Evolutionary conservation across 345 rosid species (phyloP), one percentile per base, ranked within the genome.

Genomic region (Kandelia obovata): DNA sequence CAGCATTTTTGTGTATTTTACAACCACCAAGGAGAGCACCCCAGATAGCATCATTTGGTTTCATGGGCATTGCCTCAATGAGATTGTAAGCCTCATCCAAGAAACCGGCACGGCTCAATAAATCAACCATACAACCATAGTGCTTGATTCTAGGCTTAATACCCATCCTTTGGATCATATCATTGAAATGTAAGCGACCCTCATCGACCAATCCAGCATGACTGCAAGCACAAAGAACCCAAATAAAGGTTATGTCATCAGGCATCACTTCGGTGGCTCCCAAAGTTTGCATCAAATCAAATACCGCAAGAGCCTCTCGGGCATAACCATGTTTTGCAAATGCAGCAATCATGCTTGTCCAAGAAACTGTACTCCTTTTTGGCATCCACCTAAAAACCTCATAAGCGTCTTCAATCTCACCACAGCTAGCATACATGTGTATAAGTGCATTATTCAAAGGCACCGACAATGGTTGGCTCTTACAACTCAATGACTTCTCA

Each of bases 391-490:
- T 69, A 63, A 83, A 79, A n/a, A 76, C 74, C 46, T 76, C 35
- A 46, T 67, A 76, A 27, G 87, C 87, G 71, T 74, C 75, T 58
- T 76, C 61, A 65, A 78, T 74, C 77, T 53, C 55, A 30, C 84
- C 87, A 65, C 87, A 81, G 61, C 87, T 76, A 71, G 83, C 81
- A 71, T 83, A 83, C 84, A 80, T 78, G 78, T 81, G 81, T 34
- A 81, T 76, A 23, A 83, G 83, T 9, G 78, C 79, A 71, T 78
- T 81, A 62, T 74, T 74, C 76, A 78, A 71, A 69, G 83, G 59
- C 51, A 80, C 72, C 58, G 66, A 66, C 56, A 75, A 8, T 32
- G 34, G 58, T 25, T 69, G 77, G 61, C 32, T 65, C 39, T 51
- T 31, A 57, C 64, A 64, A 26, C 11, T 43, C 25, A 70, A 62